phyloP scores from a whole-genome alignment of 768 basidiomycete species.

The Fibroporia radiculosa region DNA sequence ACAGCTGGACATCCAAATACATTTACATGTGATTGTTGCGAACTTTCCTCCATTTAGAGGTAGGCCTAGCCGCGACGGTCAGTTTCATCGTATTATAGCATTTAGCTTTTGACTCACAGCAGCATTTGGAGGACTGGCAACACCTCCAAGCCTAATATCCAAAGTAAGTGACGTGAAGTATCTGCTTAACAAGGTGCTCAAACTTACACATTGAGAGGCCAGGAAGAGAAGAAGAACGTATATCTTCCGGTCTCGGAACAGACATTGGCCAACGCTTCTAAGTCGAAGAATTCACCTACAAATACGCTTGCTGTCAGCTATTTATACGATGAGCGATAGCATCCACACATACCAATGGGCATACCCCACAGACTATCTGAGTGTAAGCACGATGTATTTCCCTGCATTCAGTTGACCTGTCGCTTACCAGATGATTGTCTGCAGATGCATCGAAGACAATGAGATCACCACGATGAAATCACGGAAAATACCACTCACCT shows the following conservation, averaged over 20 bases:
- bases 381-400: not conserved
- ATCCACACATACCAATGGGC: slow-evolving; percentile 55
- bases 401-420: too few relatives aligned
- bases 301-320: not conserved
- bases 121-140: slow-evolving; percentile 65
- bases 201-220: slow-evolving; percentile 64
- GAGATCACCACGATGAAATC: too few relatives aligned
- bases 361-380: slow-evolving; percentile 55
- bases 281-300: slow-evolving; percentile 66
- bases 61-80: slow-evolving; percentile 14
- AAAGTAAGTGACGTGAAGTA: not conserved
- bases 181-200: not conserved
- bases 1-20: too few relatives aligned
- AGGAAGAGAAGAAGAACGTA: slow-evolving; percentile 71
- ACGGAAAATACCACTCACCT: slow-evolving; percentile 33
- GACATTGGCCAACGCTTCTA: slow-evolving; percentile 50
- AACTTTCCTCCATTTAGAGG: slow-evolving; percentile 17
- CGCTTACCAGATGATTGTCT: too few relatives aligned
- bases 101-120: slow-evolving; percentile 38
- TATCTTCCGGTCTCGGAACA: slow-evolving; percentile 55
- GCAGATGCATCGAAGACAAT: too few relatives aligned
- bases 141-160: slow-evolving; percentile 47
- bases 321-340: not conserved
- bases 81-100: not conserved
- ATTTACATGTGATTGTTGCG: too few relatives aligned